Evolutionary conservation across 306 rosid genomes (phyloP).

Genomic region (Datisca glomerata): DNA sequence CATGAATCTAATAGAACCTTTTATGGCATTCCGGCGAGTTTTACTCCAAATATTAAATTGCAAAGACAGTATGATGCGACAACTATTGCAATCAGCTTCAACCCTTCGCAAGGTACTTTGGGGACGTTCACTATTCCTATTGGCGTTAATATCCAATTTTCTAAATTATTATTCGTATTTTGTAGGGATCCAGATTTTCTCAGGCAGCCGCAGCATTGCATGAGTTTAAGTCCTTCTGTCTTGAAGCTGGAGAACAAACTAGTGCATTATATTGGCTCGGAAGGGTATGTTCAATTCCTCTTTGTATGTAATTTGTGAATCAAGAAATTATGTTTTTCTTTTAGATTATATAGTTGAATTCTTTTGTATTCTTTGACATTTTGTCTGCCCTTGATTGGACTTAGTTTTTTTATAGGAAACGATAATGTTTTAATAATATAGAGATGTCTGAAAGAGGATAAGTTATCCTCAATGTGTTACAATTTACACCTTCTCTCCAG

Average conservation of each 20-base stretch:
- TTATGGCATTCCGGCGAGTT: slow-evolving; percentile 78
- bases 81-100: slow-evolving; percentile 78
- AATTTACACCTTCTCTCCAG: no score
- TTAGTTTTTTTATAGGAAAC: no score
- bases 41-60: slow-evolving; percentile 70
- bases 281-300: slow-evolving; percentile 39
- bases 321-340: not conserved
- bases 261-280: slow-evolving; percentile 76
- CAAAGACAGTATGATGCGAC: slow-evolving; percentile 45
- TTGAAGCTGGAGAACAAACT: slow-evolving; percentile 39
- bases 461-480: no score
- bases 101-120: slow-evolving; percentile 73
- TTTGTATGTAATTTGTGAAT: not conserved
- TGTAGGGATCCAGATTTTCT: slow-evolving; percentile 83
- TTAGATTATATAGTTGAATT: no score
- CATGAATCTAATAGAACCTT: slow-evolving; percentile 85
- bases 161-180: slow-evolving; percentile 12
- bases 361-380: no score
- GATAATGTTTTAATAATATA: no score
- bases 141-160: slow-evolving; percentile 10
- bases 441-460: no score
- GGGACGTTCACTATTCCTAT: slow-evolving; percentile 6
- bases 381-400: slow-evolving; percentile 16
- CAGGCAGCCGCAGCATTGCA: slow-evolving; percentile 89
- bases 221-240: slow-evolving; percentile 66